Evolutionary conservation across 2,329 filamentous ascomycete genomes (phyloP), one percentile per base, ranked within the genome.

Genomic region (Colletotrichum sp.): DNA sequence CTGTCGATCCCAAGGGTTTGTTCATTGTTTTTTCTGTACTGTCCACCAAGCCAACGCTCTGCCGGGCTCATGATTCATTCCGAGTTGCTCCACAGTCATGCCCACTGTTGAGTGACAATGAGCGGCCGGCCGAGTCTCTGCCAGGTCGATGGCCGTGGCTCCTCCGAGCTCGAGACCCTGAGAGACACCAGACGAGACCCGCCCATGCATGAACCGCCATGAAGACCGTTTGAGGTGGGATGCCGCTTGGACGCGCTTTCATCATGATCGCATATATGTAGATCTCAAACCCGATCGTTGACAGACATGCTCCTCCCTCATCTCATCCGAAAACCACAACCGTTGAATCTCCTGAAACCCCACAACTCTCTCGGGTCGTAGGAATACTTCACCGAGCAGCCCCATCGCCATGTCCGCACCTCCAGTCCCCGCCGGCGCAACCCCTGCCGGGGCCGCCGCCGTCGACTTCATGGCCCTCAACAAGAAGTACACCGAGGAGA

Each of bases 401-500:
- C 3, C 39, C 6, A 32, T n/a, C 59, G 68, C 44, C 62, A 75
- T 75, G 75, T 65, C 75, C 5, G 63, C 63, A 30, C 16, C 75
- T 22, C 36, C 60, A 34, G 55, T 24, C 10, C 44, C 44, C 52
- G 26, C 52, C 8, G 55, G 52, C 16, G 48, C 44, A 6, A 75
- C 64, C 48, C 15, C 62, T 16, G 66, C 30, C n/a, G 71, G 63
- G 16, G 74, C 44, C 36, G 60, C 52, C n/a, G 59, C 71, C 30
- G 24, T 74, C 30, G 77, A 78, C 62, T 68, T 79, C 65, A 59
- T 62, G 64, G 77, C 77, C 34, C 71, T 83, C 18, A 79, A 79
- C 13, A 77, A 81, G 13, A 84, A 82, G 60, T 86, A 86, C 73
- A 75, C 75, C 8, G 79, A 82, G 28, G 85, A 86, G 72, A 83